A percentile compares a stretch with the other conserved stretches of the same genome.
These are phyloP conservation scores for Vaccinium darrowii DNA, from an alignment of 148 eudicot genomes.

Conservation along the genomic window DNA sequence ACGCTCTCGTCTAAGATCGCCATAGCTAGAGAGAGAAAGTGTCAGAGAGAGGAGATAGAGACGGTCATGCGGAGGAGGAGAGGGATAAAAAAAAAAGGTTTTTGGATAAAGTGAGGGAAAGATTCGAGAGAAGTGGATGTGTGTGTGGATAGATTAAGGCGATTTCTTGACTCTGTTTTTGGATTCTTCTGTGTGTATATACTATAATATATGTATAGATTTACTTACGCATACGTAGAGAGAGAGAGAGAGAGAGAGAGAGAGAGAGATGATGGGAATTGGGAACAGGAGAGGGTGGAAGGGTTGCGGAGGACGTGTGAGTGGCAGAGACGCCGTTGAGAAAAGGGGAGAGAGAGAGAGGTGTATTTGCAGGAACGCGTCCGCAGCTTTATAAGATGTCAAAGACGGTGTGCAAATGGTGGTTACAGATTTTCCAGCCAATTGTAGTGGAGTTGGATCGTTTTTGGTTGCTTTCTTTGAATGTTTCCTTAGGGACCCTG, in stretches of 20 bases:
- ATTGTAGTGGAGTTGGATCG: no score
- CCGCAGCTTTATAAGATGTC: not conserved
- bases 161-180: not conserved
- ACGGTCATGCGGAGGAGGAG: not conserved
- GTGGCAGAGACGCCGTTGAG: not conserved
- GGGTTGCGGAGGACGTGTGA: not conserved
- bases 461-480: no score
- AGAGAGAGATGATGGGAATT: not conserved
- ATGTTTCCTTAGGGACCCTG: no score
- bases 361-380: no score
- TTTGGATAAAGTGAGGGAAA: not conserved
- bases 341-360: not conserved
- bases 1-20: conserved; percentile 43
- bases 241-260: conserved; percentile 1
- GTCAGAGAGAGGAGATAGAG: not conserved
- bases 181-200: not conserved
- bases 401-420: not conserved
- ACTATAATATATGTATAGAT: not conserved
- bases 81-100: not conserved
- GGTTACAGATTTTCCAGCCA: no score
- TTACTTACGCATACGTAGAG: not conserved
- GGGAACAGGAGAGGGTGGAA: not conserved
- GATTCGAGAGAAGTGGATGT: not conserved
- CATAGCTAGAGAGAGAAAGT: conserved; percentile 24
- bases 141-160: not conserved